Conservation (phyloP, 495 filamentous ascomycete species). For the Sabuloglossum arenarium region DNA sequence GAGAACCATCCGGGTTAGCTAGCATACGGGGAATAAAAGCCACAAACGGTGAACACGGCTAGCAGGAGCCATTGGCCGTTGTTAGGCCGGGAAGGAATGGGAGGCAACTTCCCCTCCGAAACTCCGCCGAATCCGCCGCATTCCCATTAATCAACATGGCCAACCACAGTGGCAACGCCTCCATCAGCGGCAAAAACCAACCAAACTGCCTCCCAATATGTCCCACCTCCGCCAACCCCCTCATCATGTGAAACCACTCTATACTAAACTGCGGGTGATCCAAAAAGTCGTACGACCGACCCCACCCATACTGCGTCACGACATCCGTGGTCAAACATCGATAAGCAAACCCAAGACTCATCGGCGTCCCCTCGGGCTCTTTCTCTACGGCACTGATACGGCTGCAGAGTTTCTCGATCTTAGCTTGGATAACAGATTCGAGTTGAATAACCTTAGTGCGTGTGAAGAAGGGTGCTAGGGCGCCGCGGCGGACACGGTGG, state of each 20-base stretch:
- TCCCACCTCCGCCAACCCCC: neutral
- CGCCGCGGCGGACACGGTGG: slow-evolving; percentile 14
- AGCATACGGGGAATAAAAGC: no score
- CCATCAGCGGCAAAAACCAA: slow-evolving; percentile 14
- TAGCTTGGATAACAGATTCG: slow-evolving; percentile 15
- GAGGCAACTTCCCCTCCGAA: neutral
- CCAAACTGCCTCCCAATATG: slow-evolving; percentile 13
- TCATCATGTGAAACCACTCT: slow-evolving; percentile 15
- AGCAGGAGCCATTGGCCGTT: no score
- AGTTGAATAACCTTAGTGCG: slow-evolving; percentile 12
- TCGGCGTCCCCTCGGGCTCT: slow-evolving; percentile 6
- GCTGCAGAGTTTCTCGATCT: slow-evolving; percentile 17
- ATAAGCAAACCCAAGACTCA: slow-evolving; percentile 20
- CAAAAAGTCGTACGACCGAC: slow-evolving; percentile 14
- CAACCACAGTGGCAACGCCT: slow-evolving; percentile 8
- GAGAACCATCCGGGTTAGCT: neutral
- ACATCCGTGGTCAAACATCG: slow-evolving; percentile 22
- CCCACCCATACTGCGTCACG: slow-evolving; percentile 18
- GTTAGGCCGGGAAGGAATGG: neutral
- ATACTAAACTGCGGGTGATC: slow-evolving; percentile 18
- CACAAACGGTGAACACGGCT: no score
- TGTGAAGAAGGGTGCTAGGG: slow-evolving; percentile 19
- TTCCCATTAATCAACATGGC: neutral
- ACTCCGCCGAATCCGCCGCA: neutral
- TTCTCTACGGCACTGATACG: slow-evolving; percentile 12